Evolutionary conservation across 129 eudicot species (phyloP), one percentile per base, ranked within the genome.

Genomic region (Kitagawia praeruptora): DNA sequence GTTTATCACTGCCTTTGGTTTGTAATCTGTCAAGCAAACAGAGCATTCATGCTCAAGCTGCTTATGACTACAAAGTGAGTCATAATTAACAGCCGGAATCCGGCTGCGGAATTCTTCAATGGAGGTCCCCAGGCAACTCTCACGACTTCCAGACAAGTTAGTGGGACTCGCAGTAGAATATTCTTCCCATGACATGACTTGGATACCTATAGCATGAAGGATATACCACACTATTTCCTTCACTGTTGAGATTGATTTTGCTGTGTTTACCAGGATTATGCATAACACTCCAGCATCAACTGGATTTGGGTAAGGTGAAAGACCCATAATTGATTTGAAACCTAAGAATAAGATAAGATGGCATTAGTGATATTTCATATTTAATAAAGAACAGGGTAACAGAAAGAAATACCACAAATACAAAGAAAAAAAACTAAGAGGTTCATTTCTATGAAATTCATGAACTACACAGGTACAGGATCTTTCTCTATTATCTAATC

Each of bases 251-350:
- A 91, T 87, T 61, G 98, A 89, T 70, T 88, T 91, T 40, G 86
- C 98, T 21, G 97, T 86, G 87, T 91, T 93, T 51, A 90, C 89
- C 45, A 93, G 85, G 73, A 93, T 89, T 51, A 89, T 84, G 73
- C 97, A 93, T 0, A 93, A 80, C 53, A 93, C 87, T 37, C 98
- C 97, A 5, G 87, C 96, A 61, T 93, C 98, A 8, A 92, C 82
- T 41, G 98, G 94, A 44, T 77, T 81, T 70, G 85, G 86, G 86
- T 86, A 91, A 44, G 91, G 84, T 56, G 98, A 87, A n/a, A 93
- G 90, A 73, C 97, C 98, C 98, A 93, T 92, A 7, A 58, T 78
- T 81, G 74, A 53, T 79, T 34, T 37, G 76, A 75, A 72, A 88
- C 92, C 97, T 92, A 76, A 51, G 56, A 64, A 37, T 9, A 38